Conservation (phyloP, 2,329 filamentous ascomycete species). For the Monosporascus sp. region DNA sequence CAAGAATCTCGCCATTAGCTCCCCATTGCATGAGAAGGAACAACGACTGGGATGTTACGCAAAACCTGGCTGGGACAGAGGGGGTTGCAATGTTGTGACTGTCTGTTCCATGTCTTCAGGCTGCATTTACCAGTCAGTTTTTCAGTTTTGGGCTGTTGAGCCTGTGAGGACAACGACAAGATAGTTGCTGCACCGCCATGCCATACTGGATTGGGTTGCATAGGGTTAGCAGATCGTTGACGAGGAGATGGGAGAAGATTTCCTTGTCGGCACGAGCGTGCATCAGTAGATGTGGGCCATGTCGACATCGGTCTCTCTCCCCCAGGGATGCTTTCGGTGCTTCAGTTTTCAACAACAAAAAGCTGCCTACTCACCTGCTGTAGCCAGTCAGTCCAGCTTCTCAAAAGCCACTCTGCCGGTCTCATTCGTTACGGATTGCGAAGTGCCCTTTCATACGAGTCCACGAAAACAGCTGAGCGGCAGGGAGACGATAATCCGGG, state of each 20-base stretch:
- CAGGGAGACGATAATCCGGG: background rate
- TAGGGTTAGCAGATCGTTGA: background rate
- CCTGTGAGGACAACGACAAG: background rate
- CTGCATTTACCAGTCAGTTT: background rate
- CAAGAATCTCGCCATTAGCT: background rate
- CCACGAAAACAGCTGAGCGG: too few relatives aligned
- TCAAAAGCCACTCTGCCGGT: too few relatives aligned
- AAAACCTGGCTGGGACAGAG: background rate
- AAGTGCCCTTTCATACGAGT: too few relatives aligned
- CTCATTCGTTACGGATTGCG: too few relatives aligned
- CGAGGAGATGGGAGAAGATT: background rate
- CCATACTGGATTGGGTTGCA: background rate
- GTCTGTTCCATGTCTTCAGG: background rate
- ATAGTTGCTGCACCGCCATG: background rate
- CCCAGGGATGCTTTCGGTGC: too few relatives aligned
- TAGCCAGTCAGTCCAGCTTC: too few relatives aligned
- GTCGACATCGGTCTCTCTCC: conserved; percentile 2
- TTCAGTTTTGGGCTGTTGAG: background rate
- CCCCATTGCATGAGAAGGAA: too few relatives aligned
- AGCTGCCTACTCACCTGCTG: too few relatives aligned
- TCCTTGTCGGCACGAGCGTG: background rate
- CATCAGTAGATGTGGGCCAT: background rate
- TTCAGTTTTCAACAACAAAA: too few relatives aligned
- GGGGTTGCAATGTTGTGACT: background rate
- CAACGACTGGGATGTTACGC: background rate